Conservation (phyloP, 805 yeast genomes). For the Schwanniomyces occidentalis region DNA sequence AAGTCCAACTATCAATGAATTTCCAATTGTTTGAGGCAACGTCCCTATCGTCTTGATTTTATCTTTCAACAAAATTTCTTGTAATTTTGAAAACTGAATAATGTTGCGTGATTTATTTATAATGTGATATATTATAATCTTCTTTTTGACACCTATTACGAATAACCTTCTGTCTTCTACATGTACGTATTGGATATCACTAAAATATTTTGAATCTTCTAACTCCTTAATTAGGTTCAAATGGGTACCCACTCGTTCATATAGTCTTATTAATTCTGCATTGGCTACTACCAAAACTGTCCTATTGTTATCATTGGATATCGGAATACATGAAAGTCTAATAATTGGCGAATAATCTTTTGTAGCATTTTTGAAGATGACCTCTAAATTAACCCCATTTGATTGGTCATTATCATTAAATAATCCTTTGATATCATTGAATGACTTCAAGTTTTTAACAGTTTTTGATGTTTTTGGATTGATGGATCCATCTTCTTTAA, state of each 20-base stretch:
- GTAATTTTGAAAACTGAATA: conserved; percentile 22
- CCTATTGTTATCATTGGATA: conserved; percentile 18
- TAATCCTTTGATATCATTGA: conserved; percentile 22
- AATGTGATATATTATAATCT: conserved; percentile 25
- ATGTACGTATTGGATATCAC: conserved; percentile 18
- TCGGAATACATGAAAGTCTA: conserved; percentile 13
- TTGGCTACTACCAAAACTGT: conserved; percentile 26
- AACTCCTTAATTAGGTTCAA: conserved; percentile 31
- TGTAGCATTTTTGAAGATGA: conserved; percentile 20
- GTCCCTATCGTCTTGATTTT: conserved; percentile 22
- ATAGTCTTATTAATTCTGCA: conserved; percentile 24
- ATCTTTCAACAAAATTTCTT: conserved; percentile 31
- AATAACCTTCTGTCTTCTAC: conserved; percentile 20
- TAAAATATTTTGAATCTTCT: conserved; percentile 22
- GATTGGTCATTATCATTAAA: conserved; percentile 20
- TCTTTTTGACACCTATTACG: conserved; percentile 30
- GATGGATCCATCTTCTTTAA: conserved; percentile 13
- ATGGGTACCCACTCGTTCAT: conserved; percentile 32
- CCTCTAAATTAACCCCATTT: conserved; percentile 17
- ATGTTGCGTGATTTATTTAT: conserved; percentile 31
- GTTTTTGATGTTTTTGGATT: conserved; percentile 8
- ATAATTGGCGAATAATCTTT: conserved; percentile 18
- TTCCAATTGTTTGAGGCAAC: conserved; percentile 9
- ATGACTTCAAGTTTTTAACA: conserved; percentile 18
- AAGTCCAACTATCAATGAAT: conserved; percentile 22